A percentile compares a stretch with the other conserved stretches of the same genome.
Evolutionary conservation across 2,329 filamentous ascomycete species (phyloP).

Genomic region (Cladosporium sp.): DNA sequence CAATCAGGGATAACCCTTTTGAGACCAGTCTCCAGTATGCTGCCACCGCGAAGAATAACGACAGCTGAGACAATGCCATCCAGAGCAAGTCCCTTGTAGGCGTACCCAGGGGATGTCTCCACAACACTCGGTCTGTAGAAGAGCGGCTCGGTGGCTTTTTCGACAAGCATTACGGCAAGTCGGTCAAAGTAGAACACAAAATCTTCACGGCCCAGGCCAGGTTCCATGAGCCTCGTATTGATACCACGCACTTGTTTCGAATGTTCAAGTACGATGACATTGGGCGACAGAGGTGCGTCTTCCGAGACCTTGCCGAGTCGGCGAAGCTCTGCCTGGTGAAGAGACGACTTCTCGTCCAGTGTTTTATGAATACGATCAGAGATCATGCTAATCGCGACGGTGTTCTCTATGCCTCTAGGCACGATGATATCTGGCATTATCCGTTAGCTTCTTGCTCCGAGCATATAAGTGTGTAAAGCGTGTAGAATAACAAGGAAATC

Average conservation of each 20-base stretch:
- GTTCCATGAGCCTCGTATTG: constrained; percentile 83
- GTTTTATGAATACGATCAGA: constrained; percentile 88
- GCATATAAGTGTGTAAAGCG: neutral
- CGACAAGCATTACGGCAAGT: constrained; percentile 75
- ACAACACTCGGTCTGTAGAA: constrained; percentile 62
- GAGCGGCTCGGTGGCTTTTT: constrained; percentile 69
- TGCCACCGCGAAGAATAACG: constrained; percentile 81
- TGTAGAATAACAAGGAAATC: constrained; percentile 17
- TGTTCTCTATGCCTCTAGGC: constrained; percentile 89
- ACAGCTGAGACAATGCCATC: constrained; percentile 76
- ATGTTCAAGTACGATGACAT: constrained; percentile 67
- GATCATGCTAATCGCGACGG: constrained; percentile 90
- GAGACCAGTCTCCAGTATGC: constrained; percentile 80
- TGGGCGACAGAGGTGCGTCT: constrained; percentile 66
- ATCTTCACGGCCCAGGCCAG: constrained; percentile 73
- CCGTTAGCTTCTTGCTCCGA: constrained; percentile 16
- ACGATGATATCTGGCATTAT: constrained; percentile 72
- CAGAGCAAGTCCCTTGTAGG: constrained; percentile 66
- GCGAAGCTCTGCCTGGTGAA: constrained; percentile 74
- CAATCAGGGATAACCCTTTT: constrained; percentile 91
- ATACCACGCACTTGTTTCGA: constrained; percentile 81
- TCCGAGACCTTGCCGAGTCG: constrained; percentile 65
- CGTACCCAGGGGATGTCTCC: constrained; percentile 57
- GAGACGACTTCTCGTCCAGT: constrained; percentile 75
- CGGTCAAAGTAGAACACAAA: constrained; percentile 98